Percentiles rank a stretch among this genome's conserved stretches.
These are phyloP conservation scores for Blastomyces silverae DNA, from an alignment of 2,329 filamentous ascomycete species.

Conservation along the genomic window DNA sequence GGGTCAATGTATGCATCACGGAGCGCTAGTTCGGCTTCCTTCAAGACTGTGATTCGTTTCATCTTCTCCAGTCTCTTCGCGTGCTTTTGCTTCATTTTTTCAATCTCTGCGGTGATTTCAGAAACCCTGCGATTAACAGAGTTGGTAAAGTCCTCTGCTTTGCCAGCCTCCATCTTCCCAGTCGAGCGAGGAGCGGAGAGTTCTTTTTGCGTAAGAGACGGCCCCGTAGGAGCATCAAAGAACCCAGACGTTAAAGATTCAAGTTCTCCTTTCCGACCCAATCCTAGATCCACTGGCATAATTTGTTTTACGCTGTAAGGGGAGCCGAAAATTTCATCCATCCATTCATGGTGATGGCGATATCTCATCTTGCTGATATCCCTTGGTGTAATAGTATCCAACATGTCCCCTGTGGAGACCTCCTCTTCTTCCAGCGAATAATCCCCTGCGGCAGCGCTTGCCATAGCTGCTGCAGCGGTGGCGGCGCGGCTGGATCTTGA, in stretches of 20 bases:
- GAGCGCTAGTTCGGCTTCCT: constrained; percentile 68
- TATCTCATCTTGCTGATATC: constrained; percentile 85
- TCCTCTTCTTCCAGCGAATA: constrained; percentile 74
- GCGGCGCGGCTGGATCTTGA: constrained; percentile 43
- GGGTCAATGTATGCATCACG: constrained; percentile 56
- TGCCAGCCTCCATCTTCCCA: constrained; percentile 63
- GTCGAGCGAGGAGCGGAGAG: constrained; percentile 36
- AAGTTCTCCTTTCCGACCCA: constrained; percentile 78
- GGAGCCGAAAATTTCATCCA: constrained; percentile 93
- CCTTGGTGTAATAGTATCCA: constrained; percentile 80
- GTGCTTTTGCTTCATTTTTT: constrained; percentile 74
- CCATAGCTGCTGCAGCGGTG: constrained; percentile 32
- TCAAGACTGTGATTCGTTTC: constrained; percentile 62
- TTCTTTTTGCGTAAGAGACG: constrained; percentile 25
- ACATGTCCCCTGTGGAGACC: constrained; percentile 74
- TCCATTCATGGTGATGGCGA: constrained; percentile 95
- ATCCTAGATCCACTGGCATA: constrained; percentile 73
- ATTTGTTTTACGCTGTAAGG: constrained; percentile 83
- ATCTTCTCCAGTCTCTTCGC: constrained; percentile 67
- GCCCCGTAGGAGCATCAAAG: constrained; percentile 55
- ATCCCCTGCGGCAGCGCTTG: constrained; percentile 40
- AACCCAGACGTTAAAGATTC: constrained; percentile 76
- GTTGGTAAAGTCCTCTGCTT: constrained; percentile 76
- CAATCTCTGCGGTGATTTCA: constrained; percentile 71
- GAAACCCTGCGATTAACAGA: constrained; percentile 66